Percentiles rank a stretch among this genome's conserved stretches.
phyloP scores from a whole-genome alignment of 495 filamentous ascomycete genomes.

The Polyplosphaeria fusca region DNA sequence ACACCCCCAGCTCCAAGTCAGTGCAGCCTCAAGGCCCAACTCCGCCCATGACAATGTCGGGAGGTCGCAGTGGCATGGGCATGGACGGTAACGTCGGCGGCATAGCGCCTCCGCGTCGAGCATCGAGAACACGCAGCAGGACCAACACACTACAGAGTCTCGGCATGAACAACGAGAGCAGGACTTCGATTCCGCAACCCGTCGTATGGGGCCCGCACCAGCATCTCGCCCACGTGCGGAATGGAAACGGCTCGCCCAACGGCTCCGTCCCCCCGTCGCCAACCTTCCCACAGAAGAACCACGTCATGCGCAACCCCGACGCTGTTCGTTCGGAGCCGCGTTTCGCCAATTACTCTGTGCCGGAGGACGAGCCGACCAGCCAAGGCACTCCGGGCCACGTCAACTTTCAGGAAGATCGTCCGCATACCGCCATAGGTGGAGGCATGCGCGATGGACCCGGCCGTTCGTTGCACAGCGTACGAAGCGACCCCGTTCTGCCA shows the following conservation, averaged over 20 bases:
- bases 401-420: background rate
- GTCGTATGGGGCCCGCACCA: slow-evolving; percentile 31
- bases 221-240: slow-evolving; percentile 4
- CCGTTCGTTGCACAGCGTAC: background rate
- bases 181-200: slow-evolving; percentile 7
- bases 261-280: slow-evolving; percentile 15
- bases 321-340: slow-evolving; percentile 3
- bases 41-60: background rate
- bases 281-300: slow-evolving; percentile 1
- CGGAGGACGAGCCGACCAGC: background rate
- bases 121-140: slow-evolving; percentile 1
- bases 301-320: slow-evolving; percentile 16
- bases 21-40: background rate
- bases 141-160: slow-evolving; percentile 17
- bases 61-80: background rate
- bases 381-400: background rate
- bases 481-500: background rate
- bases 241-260: slow-evolving; percentile 1
- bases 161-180: slow-evolving; percentile 7
- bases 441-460: background rate
- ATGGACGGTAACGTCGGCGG: slow-evolving; percentile 16
- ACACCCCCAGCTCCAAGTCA: background rate
- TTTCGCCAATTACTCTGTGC: background rate
- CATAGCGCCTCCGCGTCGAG: slow-evolving; percentile 18
- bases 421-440: background rate